Conservation (phyloP, 768 basidiomycete species). For the Paxillus involutus region DNA sequence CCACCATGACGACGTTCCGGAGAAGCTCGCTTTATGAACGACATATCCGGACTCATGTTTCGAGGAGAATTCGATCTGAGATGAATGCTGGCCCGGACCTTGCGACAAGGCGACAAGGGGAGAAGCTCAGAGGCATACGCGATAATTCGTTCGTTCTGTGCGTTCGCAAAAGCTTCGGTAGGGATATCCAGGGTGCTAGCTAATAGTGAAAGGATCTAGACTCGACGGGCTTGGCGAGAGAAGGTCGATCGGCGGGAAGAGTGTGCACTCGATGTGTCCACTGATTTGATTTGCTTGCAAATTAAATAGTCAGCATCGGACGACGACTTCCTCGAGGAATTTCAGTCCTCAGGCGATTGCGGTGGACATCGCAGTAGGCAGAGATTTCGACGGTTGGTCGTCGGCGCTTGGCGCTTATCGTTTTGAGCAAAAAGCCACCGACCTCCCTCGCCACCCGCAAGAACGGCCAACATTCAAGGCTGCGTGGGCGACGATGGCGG, state of each 20-base stretch:
- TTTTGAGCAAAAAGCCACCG: neutral
- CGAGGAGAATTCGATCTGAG: neutral
- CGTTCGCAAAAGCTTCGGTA: neutral
- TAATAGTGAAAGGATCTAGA: too few species aligned
- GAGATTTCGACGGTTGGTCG: constrained; percentile 2
- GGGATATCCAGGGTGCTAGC: neutral
- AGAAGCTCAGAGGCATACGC: too few species aligned
- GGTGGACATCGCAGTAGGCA: constrained; percentile 2
- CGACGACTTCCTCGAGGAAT: constrained; percentile 6
- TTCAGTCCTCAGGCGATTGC: constrained; percentile 11
- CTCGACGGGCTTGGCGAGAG: too few species aligned
- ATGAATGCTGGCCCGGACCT: neutral
- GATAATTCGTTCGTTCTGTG: too few species aligned
- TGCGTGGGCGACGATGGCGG: constrained; percentile 8
- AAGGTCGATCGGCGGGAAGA: too few species aligned
- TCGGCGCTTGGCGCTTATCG: constrained; percentile 14
- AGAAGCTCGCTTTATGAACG: constrained; percentile 1
- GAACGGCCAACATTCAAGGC: neutral
- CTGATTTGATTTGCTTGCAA: constrained; percentile 4
- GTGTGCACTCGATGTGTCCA: too few species aligned
- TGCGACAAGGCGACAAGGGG: neutral
- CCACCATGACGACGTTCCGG: too few species aligned
- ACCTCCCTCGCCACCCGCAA: neutral
- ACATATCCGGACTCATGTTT: constrained; percentile 9
- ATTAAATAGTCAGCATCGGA: constrained; percentile 8